Percentiles rank a stretch among this genome's conserved stretches.
These are phyloP conservation scores for Metschnikowia bowlesiae DNA, from an alignment of 805 yeast species.

Conservation along the genomic window DNA sequence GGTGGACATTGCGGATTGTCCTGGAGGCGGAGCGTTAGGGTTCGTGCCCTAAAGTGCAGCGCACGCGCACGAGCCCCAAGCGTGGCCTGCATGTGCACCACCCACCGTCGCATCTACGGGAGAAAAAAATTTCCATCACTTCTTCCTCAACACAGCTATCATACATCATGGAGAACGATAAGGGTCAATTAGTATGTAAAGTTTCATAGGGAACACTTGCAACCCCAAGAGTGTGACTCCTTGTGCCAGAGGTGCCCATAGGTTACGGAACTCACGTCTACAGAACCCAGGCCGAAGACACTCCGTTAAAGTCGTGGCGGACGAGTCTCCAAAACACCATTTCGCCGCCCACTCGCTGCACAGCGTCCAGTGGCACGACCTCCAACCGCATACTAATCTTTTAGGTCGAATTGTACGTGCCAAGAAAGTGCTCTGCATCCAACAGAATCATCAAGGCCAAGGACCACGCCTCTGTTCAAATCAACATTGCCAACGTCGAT, in stretches of 20 bases:
- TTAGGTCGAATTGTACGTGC: constrained; percentile 99
- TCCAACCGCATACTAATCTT: constrained; percentile 25
- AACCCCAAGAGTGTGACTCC: background rate
- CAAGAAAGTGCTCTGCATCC: constrained; percentile 99
- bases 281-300: no score
- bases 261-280: no score
- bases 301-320: no score
- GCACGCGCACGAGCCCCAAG: background rate
- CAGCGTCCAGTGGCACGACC: no score
- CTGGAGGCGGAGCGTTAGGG: constrained; percentile 4
- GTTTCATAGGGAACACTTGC: background rate
- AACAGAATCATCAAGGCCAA: constrained; percentile 99
- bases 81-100: constrained; percentile 7
- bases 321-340: background rate
- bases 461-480: constrained; percentile 99
- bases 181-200: constrained; percentile 95
- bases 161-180: constrained; percentile 98
- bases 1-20: no score
- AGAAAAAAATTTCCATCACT: constrained; percentile 15
- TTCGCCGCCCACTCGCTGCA: background rate
- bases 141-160: constrained; percentile 8
- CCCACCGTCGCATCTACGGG: constrained; percentile 7
- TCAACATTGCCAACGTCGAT: constrained; percentile 97
- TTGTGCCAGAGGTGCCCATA: no score
- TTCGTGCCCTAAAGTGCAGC: constrained; percentile 12